Evolutionary conservation across 495 filamentous ascomycete species (phyloP), one percentile per base, ranked within the genome.

Genomic region (Penicillium diatomitis): DNA sequence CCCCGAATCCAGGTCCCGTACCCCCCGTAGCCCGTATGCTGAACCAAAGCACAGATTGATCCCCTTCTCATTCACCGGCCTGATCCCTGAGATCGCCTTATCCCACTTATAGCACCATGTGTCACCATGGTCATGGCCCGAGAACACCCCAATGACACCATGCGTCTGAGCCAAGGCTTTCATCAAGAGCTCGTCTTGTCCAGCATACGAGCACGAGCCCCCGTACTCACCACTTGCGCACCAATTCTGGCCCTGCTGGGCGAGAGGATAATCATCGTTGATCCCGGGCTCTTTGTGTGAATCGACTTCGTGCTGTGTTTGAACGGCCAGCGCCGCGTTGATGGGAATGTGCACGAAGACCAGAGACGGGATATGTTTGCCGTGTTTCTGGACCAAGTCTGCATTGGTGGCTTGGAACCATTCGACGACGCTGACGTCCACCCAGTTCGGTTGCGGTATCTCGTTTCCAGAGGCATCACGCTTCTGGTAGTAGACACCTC

Each of bases 271-370:
- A 48, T 87, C 83, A 27, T 80, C 80, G 52, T 87, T 82, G 52
- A 87, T 71, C 4, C 84, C 84, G 0, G 84, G 84, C 41, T 82
- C 70, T 0, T 54, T 60, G 37, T 71, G 56, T 1, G 57, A 20
- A 9, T 60, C 52, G 5, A 73, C 59, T 0, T 70, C 69, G 11
- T 63, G 12, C 12, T 73, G 27, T 8, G 47, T 52, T 51, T 83
- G 77, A 8, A 79, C 60, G 8, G 70, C 72, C 0, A 68, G 66
- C 30, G 76, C 78, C 0, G 80, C 78, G 40, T 72, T 69, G 4
- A 70, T 68, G 4, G 83, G 84, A 44, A 87, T 87, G 55, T 87
- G 84, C 3, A 83, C 80, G 51, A 88, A 88, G 0, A 74, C 83
- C 5, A 88, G 54, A 8, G 77, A 79, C 0, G 84, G 84, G n/a